Evolutionary conservation across 805 yeast species (phyloP), one percentile per base, ranked within the genome.

Genomic region (Nakazawaea wyomingensis): DNA sequence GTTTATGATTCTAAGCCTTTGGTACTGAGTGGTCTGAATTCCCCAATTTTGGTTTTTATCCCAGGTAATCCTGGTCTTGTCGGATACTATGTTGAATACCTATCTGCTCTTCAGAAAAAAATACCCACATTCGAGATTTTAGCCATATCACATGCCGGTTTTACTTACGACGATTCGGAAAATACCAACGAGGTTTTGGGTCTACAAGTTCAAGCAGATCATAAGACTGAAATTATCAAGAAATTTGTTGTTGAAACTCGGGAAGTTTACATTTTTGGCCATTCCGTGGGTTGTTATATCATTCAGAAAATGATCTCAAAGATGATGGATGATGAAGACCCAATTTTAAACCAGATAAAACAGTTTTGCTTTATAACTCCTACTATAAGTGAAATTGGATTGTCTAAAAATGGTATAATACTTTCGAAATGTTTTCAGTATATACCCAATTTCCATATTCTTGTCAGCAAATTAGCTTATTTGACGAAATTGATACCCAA

Each of bases 31-130:
- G n/a, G n/a, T 10, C 22, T 22, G 26, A 28, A 44, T 44, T 24
- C 27, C 10, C 72, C 68, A 9, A 50, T 84, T 24, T 56, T 83
- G 35, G 69, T 78, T 4, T 69, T 83, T 49, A 68, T 85, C 5
- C 91, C 93, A 0, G 93, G 93, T 0, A 85, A 85, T 50, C 93
- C 93, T 0, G 93, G 91, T 0, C 59, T 85, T 21, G 68, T 79
- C 33, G 80, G 78, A 48, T 85, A 74, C 59, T 85, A 85, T 57
- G 65, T 65, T 16, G 74, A 74, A 3, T 82, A 78, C 52, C 56
- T 84, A 22, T 58, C 62, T 10, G 51, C 58, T 19, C 49, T 80
- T 42, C 74, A 74, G 43, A 53, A 55, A 19, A 51, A 50, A 27
- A 54, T 63, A 40, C 78, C 80, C 2, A 59, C 56, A 14, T 65